A percentile compares a stretch with the other conserved stretches of the same genome.
phyloP scores from a whole-genome alignment of 805 yeast genomes.

The Citeromyces matritensis region DNA sequence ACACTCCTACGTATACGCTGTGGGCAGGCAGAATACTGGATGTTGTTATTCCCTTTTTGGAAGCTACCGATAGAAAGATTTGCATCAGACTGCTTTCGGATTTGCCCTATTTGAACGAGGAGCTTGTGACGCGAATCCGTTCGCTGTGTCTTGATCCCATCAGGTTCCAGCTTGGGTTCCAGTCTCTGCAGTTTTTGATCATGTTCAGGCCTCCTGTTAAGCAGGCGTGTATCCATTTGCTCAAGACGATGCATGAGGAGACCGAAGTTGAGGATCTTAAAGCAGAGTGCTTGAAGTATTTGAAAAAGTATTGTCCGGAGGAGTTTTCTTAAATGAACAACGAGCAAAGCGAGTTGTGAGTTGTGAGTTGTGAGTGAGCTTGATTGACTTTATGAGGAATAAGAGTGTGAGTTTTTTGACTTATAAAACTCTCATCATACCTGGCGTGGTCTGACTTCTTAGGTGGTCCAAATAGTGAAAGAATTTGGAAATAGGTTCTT shows the following conservation, averaged over 20 bases:
- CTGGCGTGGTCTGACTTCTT: no score
- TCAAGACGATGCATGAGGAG: conserved; percentile 28
- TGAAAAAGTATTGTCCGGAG: conserved; percentile 25
- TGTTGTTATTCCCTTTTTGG: conserved; percentile 71
- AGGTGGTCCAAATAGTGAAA: no score
- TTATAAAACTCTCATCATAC: no score
- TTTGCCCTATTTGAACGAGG: conserved; percentile 58
- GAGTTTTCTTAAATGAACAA: conserved; percentile 2
- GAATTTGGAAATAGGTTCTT: no score
- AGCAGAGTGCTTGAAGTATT: conserved; percentile 26
- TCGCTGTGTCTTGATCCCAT: conserved; percentile 79
- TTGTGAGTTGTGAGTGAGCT: no score
- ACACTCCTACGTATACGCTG: conserved; percentile 38
- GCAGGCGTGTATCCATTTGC: conserved; percentile 29
- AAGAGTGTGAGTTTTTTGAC: no score
- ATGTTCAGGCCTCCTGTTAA: conserved; percentile 87
- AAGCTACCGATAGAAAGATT: conserved; percentile 61
- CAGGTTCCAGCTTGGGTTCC: conserved; percentile 65
- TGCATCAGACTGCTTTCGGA: conserved; percentile 80
- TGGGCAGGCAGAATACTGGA: conserved; percentile 69
- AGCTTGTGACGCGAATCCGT: conserved; percentile 47
- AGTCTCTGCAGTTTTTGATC: conserved; percentile 66
- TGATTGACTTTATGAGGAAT: no score
- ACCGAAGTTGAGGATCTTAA: conserved; percentile 16
- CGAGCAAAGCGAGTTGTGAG: no score